A percentile compares a stretch with the other conserved stretches of the same genome.
Evolutionary conservation across 1,284 basidiomycete genomes (phyloP).

Genomic region (Austroboletus novae-zelandiae): DNA sequence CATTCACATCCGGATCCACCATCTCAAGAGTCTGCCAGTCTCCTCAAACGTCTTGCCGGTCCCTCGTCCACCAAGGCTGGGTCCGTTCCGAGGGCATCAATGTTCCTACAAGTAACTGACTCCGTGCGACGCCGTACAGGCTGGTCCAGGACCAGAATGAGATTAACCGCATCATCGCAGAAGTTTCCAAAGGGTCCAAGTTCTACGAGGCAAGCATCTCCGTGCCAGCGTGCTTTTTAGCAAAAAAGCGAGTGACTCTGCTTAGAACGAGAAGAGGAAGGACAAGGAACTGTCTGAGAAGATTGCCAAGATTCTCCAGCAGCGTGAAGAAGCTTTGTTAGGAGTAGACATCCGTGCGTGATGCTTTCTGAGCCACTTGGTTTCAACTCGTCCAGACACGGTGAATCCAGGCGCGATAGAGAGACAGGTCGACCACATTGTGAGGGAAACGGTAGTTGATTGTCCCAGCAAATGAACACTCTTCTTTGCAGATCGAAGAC

Average conservation of each 20-base stretch:
- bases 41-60: conserved; percentile 71
- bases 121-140: conserved; percentile 33
- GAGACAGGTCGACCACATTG: conserved; percentile 26
- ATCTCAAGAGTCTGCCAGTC: conserved; percentile 64
- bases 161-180: conserved; percentile 77
- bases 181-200: conserved; percentile 80
- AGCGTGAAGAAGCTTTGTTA: conserved; percentile 59
- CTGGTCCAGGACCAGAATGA: conserved; percentile 76
- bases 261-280: conserved; percentile 80
- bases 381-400: not conserved
- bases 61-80: conserved; percentile 78
- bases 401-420: conserved; percentile 24
- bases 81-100: conserved; percentile 37
- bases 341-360: conserved; percentile 60
- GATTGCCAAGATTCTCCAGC: conserved; percentile 63
- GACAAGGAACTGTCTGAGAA: conserved; percentile 76
- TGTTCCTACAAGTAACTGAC: conserved; percentile 11
- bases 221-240: not conserved
- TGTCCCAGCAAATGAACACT: conserved; percentile 18
- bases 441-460: conserved; percentile 30
- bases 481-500: conserved; percentile 56
- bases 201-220: conserved; percentile 68
- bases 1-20: conserved; percentile 26
- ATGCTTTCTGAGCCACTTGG: not conserved
- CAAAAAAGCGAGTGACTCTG: conserved; percentile 7